Evolutionary conservation across 495 filamentous ascomycete species (phyloP).

Genomic region (Aeminium ludgeri): DNA sequence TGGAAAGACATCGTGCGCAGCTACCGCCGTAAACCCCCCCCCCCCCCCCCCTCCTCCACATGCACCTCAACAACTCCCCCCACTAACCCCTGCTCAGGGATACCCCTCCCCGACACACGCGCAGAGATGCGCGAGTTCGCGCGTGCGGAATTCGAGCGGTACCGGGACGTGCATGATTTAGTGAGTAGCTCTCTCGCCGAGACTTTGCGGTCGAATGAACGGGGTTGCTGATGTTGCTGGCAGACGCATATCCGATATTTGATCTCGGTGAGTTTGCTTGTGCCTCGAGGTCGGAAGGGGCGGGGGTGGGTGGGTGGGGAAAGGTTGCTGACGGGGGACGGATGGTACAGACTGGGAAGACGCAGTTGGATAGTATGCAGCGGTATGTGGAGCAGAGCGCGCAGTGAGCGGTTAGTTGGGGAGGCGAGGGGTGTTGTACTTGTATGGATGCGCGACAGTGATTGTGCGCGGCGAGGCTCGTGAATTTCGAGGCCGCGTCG

Average conservation of each 20-base stretch:
- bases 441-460: neutral
- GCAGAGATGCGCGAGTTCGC: constrained; percentile 56
- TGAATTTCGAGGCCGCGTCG: too few species aligned
- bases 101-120: constrained; percentile 28
- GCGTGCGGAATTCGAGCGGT: constrained; percentile 58
- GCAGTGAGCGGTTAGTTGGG: neutral
- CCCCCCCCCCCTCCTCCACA: neutral
- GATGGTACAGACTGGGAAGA: constrained; percentile 31
- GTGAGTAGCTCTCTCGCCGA: constrained; percentile 27
- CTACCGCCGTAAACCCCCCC: constrained; percentile 14
- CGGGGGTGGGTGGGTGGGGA: too few species aligned
- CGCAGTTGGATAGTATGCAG: constrained; percentile 44
- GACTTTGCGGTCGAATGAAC: constrained; percentile 10
- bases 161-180: constrained; percentile 51
- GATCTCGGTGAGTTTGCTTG: constrained; percentile 27
- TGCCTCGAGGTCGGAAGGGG: neutral
- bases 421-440: neutral
- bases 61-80: neutral
- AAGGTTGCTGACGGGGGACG: neutral
- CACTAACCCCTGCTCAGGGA: neutral
- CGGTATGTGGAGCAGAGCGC: constrained; percentile 36
- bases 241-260: constrained; percentile 42
- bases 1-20: constrained; percentile 41
- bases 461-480: too few species aligned
- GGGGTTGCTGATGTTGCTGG: neutral